A percentile compares a stretch with the other conserved stretches of the same genome.
These are phyloP conservation scores for Taxillus chinensis DNA, from an alignment of 164 flowering plant genomes.

Conservation along the genomic window DNA sequence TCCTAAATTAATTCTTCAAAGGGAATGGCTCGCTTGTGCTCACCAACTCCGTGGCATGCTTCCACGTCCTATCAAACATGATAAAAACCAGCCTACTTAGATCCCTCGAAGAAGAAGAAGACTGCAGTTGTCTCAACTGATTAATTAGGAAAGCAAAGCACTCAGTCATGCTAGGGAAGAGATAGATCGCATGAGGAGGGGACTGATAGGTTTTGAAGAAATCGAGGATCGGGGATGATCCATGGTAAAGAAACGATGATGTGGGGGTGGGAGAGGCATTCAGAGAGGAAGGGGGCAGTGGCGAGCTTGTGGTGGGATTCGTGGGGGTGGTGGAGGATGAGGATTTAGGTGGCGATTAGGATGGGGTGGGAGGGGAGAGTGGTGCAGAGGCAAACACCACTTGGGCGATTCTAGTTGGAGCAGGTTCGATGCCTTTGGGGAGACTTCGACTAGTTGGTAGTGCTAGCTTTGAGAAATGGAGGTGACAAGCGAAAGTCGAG, in stretches of 20 bases:
- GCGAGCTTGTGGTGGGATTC: conserved; percentile 79
- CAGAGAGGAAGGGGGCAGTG: conserved; percentile 69
- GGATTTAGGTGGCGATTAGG: conserved; percentile 38
- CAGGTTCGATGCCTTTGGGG: conserved; percentile 34
- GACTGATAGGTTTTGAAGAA: conserved; percentile 23
- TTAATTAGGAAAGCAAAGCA: conserved; percentile 11
- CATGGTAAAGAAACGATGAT: conserved; percentile 41
- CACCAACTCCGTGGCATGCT: conserved; percentile 91
- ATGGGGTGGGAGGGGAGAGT: conserved; percentile 47
- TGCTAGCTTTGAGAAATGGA: neutral
- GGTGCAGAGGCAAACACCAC: conserved; percentile 66
- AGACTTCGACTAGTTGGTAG: neutral
- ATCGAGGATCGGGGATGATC: conserved; percentile 49
- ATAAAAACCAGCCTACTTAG: conserved; percentile 28
- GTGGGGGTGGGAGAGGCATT: conserved; percentile 49
- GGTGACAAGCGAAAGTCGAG: neutral
- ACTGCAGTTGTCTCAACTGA: conserved; percentile 8
- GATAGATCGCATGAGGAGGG: conserved; percentile 38
- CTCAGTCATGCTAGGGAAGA: conserved; percentile 45
- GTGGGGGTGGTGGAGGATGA: conserved; percentile 88
- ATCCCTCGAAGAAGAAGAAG: neutral
- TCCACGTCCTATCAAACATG: conserved; percentile 88
- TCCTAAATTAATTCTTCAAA: conserved; percentile 8
- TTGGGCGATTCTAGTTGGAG: conserved; percentile 46
- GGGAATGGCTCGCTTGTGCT: conserved; percentile 52